Conservation (phyloP, 768 basidiomycete genomes). For the Leccinellum luteum region DNA sequence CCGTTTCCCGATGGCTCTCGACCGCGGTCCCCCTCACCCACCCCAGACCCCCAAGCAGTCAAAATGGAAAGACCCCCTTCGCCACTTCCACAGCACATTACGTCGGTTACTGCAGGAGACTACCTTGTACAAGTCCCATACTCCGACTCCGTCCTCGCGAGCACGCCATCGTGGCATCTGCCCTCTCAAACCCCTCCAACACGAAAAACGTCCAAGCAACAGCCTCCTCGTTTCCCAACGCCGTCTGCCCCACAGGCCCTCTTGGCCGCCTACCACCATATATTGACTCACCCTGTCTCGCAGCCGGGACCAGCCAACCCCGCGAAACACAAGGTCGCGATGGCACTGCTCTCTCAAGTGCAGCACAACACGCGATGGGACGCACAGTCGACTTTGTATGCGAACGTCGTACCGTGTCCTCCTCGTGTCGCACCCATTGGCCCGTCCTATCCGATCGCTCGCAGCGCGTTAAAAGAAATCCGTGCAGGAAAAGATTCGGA, state of each 20-base stretch:
- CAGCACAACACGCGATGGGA: constrained; percentile 66
- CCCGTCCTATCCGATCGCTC: constrained; percentile 62
- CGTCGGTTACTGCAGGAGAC: constrained; percentile 53
- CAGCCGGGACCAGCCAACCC: constrained; percentile 51
- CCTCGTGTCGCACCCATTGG: constrained; percentile 63
- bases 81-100: constrained; percentile 44
- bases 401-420: constrained; percentile 52
- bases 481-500: constrained; percentile 46
- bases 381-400: constrained; percentile 62
- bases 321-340: constrained; percentile 70
- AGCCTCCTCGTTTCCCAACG: constrained; percentile 37
- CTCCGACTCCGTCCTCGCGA: constrained; percentile 65
- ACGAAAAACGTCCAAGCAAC: constrained; percentile 15
- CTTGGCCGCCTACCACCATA: constrained; percentile 70
- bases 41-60: constrained; percentile 33
- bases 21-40: constrained; percentile 34
- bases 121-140: constrained; percentile 74
- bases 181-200: constrained; percentile 40
- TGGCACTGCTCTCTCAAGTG: constrained; percentile 60
- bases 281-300: constrained; percentile 67
- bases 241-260: constrained; percentile 65
- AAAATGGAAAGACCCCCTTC: constrained; percentile 35
- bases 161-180: constrained; percentile 67
- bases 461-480: constrained; percentile 28
- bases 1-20: constrained; percentile 32